Evolutionary conservation across 352 stramenopile species (phyloP), one percentile per base, ranked within the genome.

Genomic region (Blastocystis sp.): DNA sequence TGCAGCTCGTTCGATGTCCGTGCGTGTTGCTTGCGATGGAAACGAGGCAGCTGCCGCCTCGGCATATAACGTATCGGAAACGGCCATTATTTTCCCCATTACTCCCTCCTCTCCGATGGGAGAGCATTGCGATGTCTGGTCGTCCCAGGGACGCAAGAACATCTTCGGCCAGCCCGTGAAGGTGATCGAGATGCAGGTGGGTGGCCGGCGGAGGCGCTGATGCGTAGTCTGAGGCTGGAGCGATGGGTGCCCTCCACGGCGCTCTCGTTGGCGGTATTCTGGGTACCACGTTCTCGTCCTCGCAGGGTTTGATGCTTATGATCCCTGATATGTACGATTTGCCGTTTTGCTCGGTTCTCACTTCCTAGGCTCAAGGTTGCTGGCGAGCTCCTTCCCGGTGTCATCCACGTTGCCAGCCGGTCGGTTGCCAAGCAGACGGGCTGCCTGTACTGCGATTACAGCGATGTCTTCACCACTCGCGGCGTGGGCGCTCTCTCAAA

Each of bases 401-500:
- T 96, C 52, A 91, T 96, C 56, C 94, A 97, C 90, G 94, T 96
- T 34, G 93, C 94, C 23, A 93, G 93, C 40, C 91, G 92, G 67
- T 90, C 91, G 23, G 88, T 93, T 38, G 88, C 91, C 59, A 91
- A 91, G 40, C 89, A 92, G 65, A 91, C 90, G 28, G 84, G 91
- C 11, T 91, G 86, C 17, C 92, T 93, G 65, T 92, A 93, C 86
- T 91, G 91, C n/a, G 94, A 96, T 82, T 94, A 97, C 90, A 93
- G 92, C 62, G 94, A 97, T 90, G 92, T 95, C 40, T 96, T 97
- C 93, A 92, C 61, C 11, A 89, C 91, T 38, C 76, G 76, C 17
- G 59, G 93, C 90, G 56, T 92, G 93, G 56, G 69, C 90, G 34
- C 90, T 93, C 28, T 90, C 91, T 52, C 2, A 77, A 93, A 70